These are phyloP conservation scores for Wickerhamiella occidentalis DNA, from an alignment of 805 yeast genomes.

Conservation along the genomic window DNA sequence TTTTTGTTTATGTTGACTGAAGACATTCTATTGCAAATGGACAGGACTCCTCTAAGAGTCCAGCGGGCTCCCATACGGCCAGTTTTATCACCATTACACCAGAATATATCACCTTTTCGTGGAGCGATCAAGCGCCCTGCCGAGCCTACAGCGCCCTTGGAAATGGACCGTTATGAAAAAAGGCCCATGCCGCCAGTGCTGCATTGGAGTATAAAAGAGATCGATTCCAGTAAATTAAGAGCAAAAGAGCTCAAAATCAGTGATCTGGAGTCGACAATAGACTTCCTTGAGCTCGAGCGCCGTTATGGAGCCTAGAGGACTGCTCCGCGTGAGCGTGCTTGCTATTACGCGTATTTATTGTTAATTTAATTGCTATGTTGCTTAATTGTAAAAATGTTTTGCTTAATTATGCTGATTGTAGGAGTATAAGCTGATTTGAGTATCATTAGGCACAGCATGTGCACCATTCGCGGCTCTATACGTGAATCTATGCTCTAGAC, in stretches of 20 bases:
- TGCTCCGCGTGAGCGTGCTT: background rate
- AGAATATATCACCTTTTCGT: background rate
- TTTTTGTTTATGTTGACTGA: background rate
- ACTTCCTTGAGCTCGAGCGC: slow-evolving; percentile 6
- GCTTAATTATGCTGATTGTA: too few relatives aligned
- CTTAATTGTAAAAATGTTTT: too few relatives aligned
- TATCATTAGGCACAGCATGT: too few relatives aligned
- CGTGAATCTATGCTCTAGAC: too few relatives aligned
- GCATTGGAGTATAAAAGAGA: background rate
- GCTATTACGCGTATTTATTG: background rate
- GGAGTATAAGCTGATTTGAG: too few relatives aligned
- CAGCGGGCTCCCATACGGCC: background rate
- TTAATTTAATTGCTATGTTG: background rate
- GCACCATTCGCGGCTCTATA: too few relatives aligned
- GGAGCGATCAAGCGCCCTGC: background rate
- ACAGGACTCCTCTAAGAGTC: background rate
- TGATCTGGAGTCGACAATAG: background rate
- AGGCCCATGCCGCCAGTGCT: background rate
- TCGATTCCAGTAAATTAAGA: background rate
- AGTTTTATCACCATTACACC: background rate
- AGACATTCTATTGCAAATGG: background rate
- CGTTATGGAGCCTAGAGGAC: background rate
- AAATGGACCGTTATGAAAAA: background rate
- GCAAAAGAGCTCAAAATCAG: background rate
- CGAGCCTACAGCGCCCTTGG: background rate